phyloP scores from a whole-genome alignment of 257 asterid genomes.

The Nicotiana undulata region DNA sequence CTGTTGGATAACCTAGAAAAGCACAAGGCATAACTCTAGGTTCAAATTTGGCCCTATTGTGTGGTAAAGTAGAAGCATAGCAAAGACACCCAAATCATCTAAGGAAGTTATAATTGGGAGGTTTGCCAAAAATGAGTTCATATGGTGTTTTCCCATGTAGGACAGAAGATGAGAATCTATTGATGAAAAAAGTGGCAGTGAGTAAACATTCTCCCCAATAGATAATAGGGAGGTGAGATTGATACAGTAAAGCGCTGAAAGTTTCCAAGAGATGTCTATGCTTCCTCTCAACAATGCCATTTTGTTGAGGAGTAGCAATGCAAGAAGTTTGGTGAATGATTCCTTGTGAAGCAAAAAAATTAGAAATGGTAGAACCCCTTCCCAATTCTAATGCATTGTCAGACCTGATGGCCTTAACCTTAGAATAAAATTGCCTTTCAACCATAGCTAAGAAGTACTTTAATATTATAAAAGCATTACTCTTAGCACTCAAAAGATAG shows the following conservation, averaged over 20 bases:
- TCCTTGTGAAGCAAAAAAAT: neutral
- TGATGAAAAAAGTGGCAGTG: neutral
- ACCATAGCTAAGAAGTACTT: too few relatives aligned
- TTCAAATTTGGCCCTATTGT: neutral
- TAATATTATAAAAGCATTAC: too few relatives aligned
- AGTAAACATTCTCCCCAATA: neutral
- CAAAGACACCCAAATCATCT: neutral
- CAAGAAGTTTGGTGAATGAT: neutral
- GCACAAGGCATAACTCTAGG: neutral
- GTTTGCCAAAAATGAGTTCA: too few relatives aligned
- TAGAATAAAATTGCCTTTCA: too few relatives aligned
- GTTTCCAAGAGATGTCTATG: neutral
- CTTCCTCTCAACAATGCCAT: neutral
- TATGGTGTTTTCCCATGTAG: too few relatives aligned
- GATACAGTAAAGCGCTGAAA: neutral
- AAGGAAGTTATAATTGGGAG: neutral
- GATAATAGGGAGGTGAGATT: neutral
- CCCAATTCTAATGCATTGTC: too few relatives aligned
- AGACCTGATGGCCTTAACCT: too few relatives aligned
- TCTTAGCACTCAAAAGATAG: too few relatives aligned
- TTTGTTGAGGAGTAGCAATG: neutral
- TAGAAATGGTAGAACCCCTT: too few relatives aligned
- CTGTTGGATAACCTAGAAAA: neutral
- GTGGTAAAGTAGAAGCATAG: neutral
- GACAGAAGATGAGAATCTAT: neutral